A percentile compares a stretch with the other conserved stretches of the same genome.
phyloP scores from a whole-genome alignment of 805 yeast species.

The Wickerhamiella cacticola region DNA sequence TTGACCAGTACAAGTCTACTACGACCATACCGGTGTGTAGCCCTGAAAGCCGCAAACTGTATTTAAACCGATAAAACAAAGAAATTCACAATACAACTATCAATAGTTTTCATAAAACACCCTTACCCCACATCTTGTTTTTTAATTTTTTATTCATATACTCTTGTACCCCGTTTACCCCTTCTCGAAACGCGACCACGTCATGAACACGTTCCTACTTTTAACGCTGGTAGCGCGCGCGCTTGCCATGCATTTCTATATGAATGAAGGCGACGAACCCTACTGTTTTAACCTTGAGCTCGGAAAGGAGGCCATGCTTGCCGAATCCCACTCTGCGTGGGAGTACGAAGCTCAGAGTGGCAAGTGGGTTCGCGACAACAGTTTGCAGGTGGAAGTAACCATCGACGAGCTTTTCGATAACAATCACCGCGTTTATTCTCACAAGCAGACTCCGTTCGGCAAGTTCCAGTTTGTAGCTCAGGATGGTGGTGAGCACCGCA shows the following conservation, averaged over 20 bases:
- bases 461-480: slow-evolving; percentile 71
- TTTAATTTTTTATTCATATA: not conserved
- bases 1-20: too few species aligned
- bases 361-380: slow-evolving; percentile 41
- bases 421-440: slow-evolving; percentile 63
- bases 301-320: slow-evolving; percentile 64
- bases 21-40: too few species aligned
- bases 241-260: slow-evolving; percentile 53
- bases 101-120: too few species aligned
- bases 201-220: slow-evolving; percentile 12
- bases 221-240: slow-evolving; percentile 14
- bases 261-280: slow-evolving; percentile 54
- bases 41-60: too few species aligned
- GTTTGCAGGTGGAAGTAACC: slow-evolving; percentile 49
- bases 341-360: slow-evolving; percentile 42
- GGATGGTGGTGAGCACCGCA: slow-evolving; percentile 73
- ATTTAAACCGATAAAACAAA: too few species aligned
- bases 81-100: too few species aligned
- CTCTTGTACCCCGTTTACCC: not conserved
- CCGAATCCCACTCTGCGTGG: slow-evolving; percentile 57
- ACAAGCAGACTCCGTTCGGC: slow-evolving; percentile 47
- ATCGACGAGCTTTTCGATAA: slow-evolving; percentile 77
- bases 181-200: not conserved
- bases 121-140: too few species aligned
- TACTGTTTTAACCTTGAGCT: slow-evolving; percentile 79